These are phyloP conservation scores for Clarireedia sp. DNA, from an alignment of 2,329 filamentous ascomycete genomes.

Conservation along the genomic window DNA sequence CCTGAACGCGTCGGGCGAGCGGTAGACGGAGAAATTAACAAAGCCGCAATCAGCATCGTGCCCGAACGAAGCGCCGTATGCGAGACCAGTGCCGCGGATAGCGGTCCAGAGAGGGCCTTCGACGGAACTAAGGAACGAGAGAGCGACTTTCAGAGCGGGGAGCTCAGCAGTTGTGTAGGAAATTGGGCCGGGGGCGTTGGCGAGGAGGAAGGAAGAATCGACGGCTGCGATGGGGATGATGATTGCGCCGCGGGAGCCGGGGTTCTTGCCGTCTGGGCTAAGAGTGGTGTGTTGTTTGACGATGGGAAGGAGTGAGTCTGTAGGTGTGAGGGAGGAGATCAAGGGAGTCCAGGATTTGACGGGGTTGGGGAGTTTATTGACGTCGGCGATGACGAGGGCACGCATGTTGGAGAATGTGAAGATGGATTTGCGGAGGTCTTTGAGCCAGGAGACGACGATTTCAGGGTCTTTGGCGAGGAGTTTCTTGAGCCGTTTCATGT, in stretches of 20 bases:
- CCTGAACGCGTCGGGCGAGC: constrained; percentile 81
- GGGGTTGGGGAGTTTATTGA: constrained; percentile 65
- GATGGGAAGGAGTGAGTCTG: constrained; percentile 58
- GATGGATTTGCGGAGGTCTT: constrained; percentile 65
- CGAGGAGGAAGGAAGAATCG: constrained; percentile 82
- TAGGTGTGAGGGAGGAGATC: constrained; percentile 27
- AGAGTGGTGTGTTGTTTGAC: constrained; percentile 63
- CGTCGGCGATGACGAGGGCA: constrained; percentile 72
- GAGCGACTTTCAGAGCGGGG: constrained; percentile 78
- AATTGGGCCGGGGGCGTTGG: constrained; percentile 64
- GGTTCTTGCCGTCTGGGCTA: constrained; percentile 63
- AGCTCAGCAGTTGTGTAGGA: constrained; percentile 70
- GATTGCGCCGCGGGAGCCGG: constrained; percentile 66
- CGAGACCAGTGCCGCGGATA: constrained; percentile 85
- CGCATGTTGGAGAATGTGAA: constrained; percentile 83
- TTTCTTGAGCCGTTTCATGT: constrained; percentile 77
- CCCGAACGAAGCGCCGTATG: constrained; percentile 77
- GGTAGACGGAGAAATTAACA: constrained; percentile 78
- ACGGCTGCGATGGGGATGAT: constrained; percentile 87
- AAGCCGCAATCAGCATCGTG: constrained; percentile 72
- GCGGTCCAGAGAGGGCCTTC: constrained; percentile 94
- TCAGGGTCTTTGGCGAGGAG: constrained; percentile 70
- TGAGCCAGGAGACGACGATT: constrained; percentile 67
- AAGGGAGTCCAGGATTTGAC: constrained; percentile 72
- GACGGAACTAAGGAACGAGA: constrained; percentile 84